phyloP scores from a whole-genome alignment of 305 asterid genomes.

The Withania somnifera region DNA sequence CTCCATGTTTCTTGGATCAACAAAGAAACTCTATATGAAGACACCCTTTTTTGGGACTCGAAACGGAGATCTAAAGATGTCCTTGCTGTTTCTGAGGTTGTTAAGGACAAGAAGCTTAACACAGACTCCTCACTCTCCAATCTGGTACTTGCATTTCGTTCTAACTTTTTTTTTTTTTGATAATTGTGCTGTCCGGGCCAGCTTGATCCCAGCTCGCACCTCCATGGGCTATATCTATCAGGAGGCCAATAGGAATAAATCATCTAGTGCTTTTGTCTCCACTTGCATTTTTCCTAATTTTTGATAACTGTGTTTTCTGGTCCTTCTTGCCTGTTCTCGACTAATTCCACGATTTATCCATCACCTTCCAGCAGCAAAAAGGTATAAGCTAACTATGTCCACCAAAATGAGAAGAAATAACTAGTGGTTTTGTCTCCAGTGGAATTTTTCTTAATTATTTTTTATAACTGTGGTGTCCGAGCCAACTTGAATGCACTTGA shows the following conservation, averaged over 20 bases:
- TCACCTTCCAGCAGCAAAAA: no score
- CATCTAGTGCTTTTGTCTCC: neutral
- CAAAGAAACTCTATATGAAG: constrained; percentile 18
- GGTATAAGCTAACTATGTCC: no score
- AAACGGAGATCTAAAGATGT: constrained; percentile 42
- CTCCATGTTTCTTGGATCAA: constrained; percentile 41
- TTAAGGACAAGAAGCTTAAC: constrained; percentile 61
- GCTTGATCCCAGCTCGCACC: neutral
- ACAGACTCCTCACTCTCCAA: constrained; percentile 29
- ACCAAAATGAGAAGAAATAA: no score
- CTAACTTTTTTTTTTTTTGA: neutral
- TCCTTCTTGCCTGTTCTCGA: no score
- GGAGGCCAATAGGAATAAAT: neutral
- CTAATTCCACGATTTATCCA: no score
- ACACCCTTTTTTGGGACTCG: constrained; percentile 8
- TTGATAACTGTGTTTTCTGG: no score
- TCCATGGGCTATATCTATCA: no score
- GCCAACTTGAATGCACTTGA: no score
- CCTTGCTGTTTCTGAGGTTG: constrained; percentile 63
- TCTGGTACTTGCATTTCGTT: constrained; percentile 26
- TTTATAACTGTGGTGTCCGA: no score
- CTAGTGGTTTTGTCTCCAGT: no score
- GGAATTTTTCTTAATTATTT: no score
- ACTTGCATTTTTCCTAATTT: no score
- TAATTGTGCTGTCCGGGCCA: neutral